Percentiles rank a stretch among this genome's conserved stretches.
These are phyloP conservation scores for Phytophthora gonapodyides DNA, from an alignment of 352 stramenopile genomes.

Conservation along the genomic window DNA sequence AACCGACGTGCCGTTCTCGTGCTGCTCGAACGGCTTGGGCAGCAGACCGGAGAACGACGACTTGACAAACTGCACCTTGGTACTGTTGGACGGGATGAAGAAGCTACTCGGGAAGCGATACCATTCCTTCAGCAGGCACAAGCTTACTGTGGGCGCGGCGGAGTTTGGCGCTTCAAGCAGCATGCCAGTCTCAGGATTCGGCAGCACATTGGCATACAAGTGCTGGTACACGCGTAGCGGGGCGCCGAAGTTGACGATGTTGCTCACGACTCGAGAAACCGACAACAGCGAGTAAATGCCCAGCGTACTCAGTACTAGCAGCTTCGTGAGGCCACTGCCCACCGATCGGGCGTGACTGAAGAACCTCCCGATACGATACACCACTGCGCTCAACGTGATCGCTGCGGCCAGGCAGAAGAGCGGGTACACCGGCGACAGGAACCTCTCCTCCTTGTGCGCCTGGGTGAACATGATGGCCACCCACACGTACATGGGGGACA, in stretches of 20 bases:
- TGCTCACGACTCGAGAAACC: slow-evolving; percentile 61
- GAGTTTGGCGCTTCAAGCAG: slow-evolving; percentile 21
- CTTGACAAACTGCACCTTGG: slow-evolving; percentile 90
- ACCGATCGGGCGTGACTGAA: slow-evolving; percentile 33
- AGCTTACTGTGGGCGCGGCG: slow-evolving; percentile 30
- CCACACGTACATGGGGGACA: slow-evolving; percentile 90
- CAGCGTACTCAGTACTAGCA: slow-evolving; percentile 50
- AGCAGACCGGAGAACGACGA: slow-evolving; percentile 94
- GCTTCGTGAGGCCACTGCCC: slow-evolving; percentile 25
- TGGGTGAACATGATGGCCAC: slow-evolving; percentile 92
- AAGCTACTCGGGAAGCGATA: slow-evolving; percentile 97
- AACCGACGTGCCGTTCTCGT: slow-evolving; percentile 61
- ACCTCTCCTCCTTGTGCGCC: slow-evolving; percentile 99
- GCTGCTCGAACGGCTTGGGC: slow-evolving; percentile 91
- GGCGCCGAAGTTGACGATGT: slow-evolving; percentile 74
- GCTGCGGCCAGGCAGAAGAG: slow-evolving; percentile 86
- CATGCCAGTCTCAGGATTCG: slow-evolving; percentile 35
- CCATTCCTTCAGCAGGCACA: slow-evolving; percentile 99
- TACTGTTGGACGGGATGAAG: slow-evolving; percentile 90
- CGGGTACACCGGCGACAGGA: slow-evolving; percentile 96
- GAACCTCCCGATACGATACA: slow-evolving; percentile 39
- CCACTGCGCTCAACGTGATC: slow-evolving; percentile 62
- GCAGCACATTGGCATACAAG: slow-evolving; percentile 60
- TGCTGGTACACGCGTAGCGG: slow-evolving; percentile 75
- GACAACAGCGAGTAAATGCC: slow-evolving; percentile 62